Evolutionary conservation across 768 basidiomycete genomes (phyloP).

Genomic region (Mycena olivaceomarginata): DNA sequence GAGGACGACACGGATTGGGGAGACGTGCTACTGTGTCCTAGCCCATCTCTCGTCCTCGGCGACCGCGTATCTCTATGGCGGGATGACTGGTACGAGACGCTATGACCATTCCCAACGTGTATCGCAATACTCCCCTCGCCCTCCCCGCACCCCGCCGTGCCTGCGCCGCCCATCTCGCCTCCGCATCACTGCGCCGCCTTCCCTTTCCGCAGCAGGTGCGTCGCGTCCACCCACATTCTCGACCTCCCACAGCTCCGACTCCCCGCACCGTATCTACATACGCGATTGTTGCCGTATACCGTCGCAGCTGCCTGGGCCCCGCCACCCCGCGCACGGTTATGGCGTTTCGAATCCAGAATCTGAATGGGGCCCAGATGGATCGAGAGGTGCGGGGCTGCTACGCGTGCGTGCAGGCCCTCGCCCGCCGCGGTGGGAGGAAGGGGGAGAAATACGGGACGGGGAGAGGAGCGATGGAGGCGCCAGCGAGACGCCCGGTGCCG

Average conservation of each 20-base stretch:
- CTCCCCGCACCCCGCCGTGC: background rate
- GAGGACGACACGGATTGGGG: too few relatives aligned
- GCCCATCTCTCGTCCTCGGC: background rate
- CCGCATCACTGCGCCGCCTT: background rate
- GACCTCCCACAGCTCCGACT: background rate
- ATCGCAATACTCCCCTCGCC: constrained; percentile 11
- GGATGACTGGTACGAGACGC: background rate
- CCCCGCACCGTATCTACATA: background rate
- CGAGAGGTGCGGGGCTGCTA: background rate
- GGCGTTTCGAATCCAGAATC: constrained; percentile 3
- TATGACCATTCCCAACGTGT: background rate
- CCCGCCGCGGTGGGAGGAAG: constrained; percentile 5
- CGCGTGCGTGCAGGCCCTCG: constrained; percentile 2
- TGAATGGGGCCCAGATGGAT: constrained; percentile 5
- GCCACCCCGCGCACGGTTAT: background rate
- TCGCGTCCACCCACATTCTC: background rate
- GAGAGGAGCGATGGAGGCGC: constrained; percentile 1
- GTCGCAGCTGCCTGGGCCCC: background rate
- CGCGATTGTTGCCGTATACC: background rate
- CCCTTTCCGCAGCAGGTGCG: background rate
- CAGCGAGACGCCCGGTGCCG: background rate
- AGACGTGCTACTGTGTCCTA: background rate
- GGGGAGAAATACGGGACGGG: background rate
- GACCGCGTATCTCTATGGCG: background rate
- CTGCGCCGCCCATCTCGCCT: background rate